These are phyloP conservation scores for Aschersonia sp. DNA, from an alignment of 2,329 filamentous ascomycete species.

Conservation along the genomic window DNA sequence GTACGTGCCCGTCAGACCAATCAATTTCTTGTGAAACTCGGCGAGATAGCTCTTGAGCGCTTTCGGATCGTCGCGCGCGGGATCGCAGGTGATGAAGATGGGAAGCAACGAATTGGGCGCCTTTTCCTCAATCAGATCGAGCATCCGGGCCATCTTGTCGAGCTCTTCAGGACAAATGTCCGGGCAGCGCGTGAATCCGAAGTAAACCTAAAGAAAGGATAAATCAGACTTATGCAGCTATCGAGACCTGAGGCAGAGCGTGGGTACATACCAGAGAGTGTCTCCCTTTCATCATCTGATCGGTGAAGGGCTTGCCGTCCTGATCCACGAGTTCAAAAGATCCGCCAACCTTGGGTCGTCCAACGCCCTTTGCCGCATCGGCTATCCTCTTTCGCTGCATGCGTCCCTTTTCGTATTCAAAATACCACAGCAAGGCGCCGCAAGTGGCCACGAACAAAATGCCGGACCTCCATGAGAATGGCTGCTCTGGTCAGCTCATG, in stretches of 20 bases:
- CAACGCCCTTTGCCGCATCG: conserved; percentile 85
- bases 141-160: conserved; percentile 97
- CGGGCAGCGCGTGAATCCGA: conserved; percentile 95
- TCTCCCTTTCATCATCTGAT: conserved; percentile 71
- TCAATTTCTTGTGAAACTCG: conserved; percentile 78
- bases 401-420: conserved; percentile 82
- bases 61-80: conserved; percentile 73
- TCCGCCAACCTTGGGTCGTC: conserved; percentile 85
- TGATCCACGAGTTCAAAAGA: conserved; percentile 73
- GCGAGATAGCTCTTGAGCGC: conserved; percentile 74
- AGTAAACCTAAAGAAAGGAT: conserved; percentile 57
- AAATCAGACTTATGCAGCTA: too few species aligned
- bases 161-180: conserved; percentile 98
- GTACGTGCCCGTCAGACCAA: conserved; percentile 87
- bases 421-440: conserved; percentile 71
- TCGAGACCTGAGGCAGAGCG: too few species aligned
- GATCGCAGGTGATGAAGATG: conserved; percentile 92
- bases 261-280: conserved; percentile 52
- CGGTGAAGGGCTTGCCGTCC: conserved; percentile 62
- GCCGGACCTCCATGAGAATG: conserved; percentile 88
- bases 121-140: conserved; percentile 52
- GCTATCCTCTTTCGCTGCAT: conserved; percentile 81
- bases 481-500: conserved; percentile 31
- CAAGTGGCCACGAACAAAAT: conserved; percentile 72
- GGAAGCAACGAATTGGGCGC: conserved; percentile 46